Evolutionary conservation across 2,329 filamentous ascomycete genomes (phyloP).

Genomic region (Rutstroemia sydowiana): DNA sequence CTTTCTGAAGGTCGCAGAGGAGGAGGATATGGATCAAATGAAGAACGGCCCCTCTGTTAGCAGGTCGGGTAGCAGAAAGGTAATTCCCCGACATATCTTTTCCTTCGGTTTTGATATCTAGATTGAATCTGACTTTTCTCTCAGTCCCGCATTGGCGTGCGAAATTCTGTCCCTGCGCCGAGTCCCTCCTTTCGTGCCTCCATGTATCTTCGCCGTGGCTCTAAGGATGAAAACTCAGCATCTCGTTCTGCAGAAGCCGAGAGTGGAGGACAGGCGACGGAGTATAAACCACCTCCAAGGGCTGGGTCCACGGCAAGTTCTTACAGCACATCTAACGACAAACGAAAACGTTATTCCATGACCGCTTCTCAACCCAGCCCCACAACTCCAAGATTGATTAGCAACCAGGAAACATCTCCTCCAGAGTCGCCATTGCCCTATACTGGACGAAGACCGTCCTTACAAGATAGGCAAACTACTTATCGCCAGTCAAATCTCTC

Average conservation of each 20-base stretch:
- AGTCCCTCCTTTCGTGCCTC: constrained; percentile 15
- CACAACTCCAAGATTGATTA: constrained; percentile 22
- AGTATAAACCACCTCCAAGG: constrained; percentile 20
- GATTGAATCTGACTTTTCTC: constrained; percentile 11
- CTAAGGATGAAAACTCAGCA: constrained; percentile 20
- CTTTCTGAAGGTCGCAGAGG: constrained; percentile 28
- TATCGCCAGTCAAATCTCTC: constrained; percentile 30
- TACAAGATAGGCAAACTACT: constrained; percentile 20
- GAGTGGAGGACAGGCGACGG: constrained; percentile 22
- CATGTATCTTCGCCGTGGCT: constrained; percentile 23
- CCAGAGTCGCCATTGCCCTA: constrained; percentile 23
- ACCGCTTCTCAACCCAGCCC: constrained; percentile 22
- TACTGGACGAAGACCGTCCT: constrained; percentile 20
- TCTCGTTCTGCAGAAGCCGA: constrained; percentile 19
- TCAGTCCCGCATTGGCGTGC: constrained; percentile 25
- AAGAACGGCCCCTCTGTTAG: constrained; percentile 14
- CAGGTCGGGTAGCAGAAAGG: constrained; percentile 20
- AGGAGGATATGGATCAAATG: constrained; percentile 19
- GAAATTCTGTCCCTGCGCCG: constrained; percentile 23
- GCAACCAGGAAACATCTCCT: constrained; percentile 22
- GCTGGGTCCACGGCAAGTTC: constrained; percentile 15
- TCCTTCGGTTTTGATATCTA: neutral
- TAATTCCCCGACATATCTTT: constrained; percentile 13
- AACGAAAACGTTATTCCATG: constrained; percentile 21
- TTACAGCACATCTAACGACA: constrained; percentile 14